phyloP scores from a whole-genome alignment of 345 rosid species.

The Salix dunnii region DNA sequence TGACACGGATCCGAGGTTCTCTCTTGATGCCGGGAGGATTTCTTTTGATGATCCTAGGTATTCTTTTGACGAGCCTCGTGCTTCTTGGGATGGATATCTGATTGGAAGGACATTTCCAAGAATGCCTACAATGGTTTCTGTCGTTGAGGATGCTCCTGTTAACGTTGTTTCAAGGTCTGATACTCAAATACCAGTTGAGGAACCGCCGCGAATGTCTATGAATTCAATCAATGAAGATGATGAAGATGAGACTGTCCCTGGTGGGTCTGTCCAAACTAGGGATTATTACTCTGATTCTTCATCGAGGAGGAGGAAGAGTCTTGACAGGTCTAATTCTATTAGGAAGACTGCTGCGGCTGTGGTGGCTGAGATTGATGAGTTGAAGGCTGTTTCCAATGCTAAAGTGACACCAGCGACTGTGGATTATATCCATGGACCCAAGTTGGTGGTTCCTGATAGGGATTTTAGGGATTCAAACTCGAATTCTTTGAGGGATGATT shows the following conservation, averaged over 20 bases:
- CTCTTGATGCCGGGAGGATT: constrained; percentile 72
- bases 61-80: constrained; percentile 96
- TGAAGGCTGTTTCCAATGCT: constrained; percentile 57
- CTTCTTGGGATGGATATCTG: constrained; percentile 90
- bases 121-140: constrained; percentile 86
- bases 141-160: constrained; percentile 86
- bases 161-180: constrained; percentile 57
- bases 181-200: constrained; percentile 74
- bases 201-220: constrained; percentile 29
- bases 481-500: constrained; percentile 70
- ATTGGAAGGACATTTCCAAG: constrained; percentile 69
- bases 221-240: constrained; percentile 44
- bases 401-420: constrained; percentile 67
- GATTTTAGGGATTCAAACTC: constrained; percentile 62
- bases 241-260: constrained; percentile 61
- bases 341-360: constrained; percentile 77
- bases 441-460: constrained; percentile 40
- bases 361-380: constrained; percentile 73
- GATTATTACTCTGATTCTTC: constrained; percentile 84
- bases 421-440: constrained; percentile 45
- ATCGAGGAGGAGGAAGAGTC: constrained; percentile 78
- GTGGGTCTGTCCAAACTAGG: constrained; percentile 87
- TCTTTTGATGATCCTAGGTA: constrained; percentile 82
- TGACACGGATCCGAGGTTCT: constrained; percentile 95
- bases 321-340: constrained; percentile 73